Conservation (phyloP, 1,284 basidiomycete species). For the Puccinia coronata region DNA sequence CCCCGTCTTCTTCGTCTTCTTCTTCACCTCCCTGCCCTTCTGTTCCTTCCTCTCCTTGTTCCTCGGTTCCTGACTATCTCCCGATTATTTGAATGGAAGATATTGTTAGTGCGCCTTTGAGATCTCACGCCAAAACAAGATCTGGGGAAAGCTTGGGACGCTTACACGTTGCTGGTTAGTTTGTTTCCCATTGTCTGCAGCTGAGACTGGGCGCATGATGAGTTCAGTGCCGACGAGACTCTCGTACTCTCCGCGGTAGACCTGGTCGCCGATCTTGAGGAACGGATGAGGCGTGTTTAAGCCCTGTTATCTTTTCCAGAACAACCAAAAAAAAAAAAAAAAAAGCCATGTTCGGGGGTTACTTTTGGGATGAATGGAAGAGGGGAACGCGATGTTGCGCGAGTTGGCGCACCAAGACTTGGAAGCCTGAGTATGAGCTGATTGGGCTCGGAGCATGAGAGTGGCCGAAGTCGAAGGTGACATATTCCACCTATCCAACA, state of each 20-base stretch:
- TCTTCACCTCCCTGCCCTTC: not conserved
- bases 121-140: not conserved
- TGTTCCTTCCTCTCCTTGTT: not conserved
- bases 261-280: conserved; percentile 40
- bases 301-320: conserved; percentile 17
- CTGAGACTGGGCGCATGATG: conserved; percentile 24
- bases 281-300: conserved; percentile 33
- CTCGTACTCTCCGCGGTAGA: conserved; percentile 44
- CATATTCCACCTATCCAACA: conserved; percentile 35
- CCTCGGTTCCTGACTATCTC: not conserved
- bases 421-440: conserved; percentile 33
- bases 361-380: not conserved
- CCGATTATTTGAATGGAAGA: not conserved
- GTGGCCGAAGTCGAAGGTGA: conserved; percentile 42
- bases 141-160: not conserved
- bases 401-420: conserved; percentile 37
- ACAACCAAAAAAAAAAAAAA: too few species aligned
- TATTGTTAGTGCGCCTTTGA: not conserved
- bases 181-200: not conserved
- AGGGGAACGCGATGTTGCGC: not conserved
- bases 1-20: not conserved
- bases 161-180: not conserved
- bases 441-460: conserved; percentile 24
- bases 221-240: conserved; percentile 39
- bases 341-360: too few species aligned